Conservation (phyloP, 441 rosid genomes). For the Corymbia citriodora region DNA sequence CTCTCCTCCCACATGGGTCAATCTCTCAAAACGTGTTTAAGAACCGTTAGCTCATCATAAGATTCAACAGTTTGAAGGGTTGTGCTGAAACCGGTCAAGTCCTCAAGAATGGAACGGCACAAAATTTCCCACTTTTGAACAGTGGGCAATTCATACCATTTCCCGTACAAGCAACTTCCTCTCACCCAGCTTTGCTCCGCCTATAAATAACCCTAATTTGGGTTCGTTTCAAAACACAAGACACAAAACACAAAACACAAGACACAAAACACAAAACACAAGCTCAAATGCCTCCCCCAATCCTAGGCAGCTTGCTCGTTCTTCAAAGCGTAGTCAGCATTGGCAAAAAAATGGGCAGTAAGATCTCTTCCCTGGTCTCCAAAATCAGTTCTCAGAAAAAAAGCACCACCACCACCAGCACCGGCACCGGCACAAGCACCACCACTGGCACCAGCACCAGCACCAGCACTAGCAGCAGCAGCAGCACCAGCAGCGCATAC, state of each 20-base stretch:
- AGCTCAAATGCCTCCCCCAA: neutral
- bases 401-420: neutral
- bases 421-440: neutral
- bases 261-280: neutral
- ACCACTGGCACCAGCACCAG: neutral
- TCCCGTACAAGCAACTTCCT: neutral
- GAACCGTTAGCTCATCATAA: neutral
- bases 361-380: neutral
- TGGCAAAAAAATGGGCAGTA: neutral
- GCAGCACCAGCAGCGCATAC: constrained; percentile 24
- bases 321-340: neutral
- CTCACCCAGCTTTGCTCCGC: neutral
- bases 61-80: neutral
- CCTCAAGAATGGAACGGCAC: neutral
- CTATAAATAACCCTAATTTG: neutral
- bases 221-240: neutral
- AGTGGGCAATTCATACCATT: neutral
- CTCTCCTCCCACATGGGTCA: neutral
- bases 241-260: neutral
- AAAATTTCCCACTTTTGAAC: neutral
- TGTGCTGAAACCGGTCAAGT: neutral
- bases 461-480: neutral
- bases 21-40: neutral
- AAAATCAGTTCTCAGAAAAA: neutral
- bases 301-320: neutral